Evolutionary conservation across 208 protist genomes (phyloP).

Genomic region (Endotrypanum monterogeii): DNA sequence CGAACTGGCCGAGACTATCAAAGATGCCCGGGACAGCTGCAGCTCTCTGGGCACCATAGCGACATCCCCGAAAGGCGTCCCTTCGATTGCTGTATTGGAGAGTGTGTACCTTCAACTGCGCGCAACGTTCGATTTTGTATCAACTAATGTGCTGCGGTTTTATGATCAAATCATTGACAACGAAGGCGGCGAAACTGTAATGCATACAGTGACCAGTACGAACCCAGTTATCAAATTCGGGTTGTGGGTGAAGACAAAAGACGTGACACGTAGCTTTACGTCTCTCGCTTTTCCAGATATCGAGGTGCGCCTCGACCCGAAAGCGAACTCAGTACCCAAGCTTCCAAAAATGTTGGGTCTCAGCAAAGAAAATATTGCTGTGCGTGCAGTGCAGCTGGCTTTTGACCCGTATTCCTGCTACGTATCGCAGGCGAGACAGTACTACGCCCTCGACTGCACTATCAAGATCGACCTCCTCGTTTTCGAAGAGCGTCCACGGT

Average conservation of each 20-base stretch:
- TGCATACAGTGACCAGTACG: constrained; percentile 41
- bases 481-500: constrained; percentile 76
- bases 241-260: constrained; percentile 90
- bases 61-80: constrained; percentile 6
- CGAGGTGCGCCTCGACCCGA: constrained; percentile 86
- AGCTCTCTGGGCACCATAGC: constrained; percentile 2
- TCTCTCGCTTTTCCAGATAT: constrained; percentile 77
- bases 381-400: constrained; percentile 85
- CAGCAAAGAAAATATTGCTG: constrained; percentile 87
- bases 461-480: constrained; percentile 86
- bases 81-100: constrained; percentile 39
- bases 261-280: constrained; percentile 85
- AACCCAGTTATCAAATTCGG: constrained; percentile 85
- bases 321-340: constrained; percentile 63
- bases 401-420: constrained; percentile 84
- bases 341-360: constrained; percentile 87
- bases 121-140: constrained; percentile 77
- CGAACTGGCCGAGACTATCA: constrained; percentile 71
- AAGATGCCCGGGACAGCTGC: constrained; percentile 48
- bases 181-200: constrained; percentile 80
- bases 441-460: constrained; percentile 86
- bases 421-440: constrained; percentile 44
- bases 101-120: constrained; percentile 71
- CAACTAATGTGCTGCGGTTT: constrained; percentile 64
- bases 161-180: constrained; percentile 84